Evolutionary conservation across 1,139 yeast species (phyloP), one percentile per base, ranked within the genome.

Genomic region (Geotrichum candidum): DNA sequence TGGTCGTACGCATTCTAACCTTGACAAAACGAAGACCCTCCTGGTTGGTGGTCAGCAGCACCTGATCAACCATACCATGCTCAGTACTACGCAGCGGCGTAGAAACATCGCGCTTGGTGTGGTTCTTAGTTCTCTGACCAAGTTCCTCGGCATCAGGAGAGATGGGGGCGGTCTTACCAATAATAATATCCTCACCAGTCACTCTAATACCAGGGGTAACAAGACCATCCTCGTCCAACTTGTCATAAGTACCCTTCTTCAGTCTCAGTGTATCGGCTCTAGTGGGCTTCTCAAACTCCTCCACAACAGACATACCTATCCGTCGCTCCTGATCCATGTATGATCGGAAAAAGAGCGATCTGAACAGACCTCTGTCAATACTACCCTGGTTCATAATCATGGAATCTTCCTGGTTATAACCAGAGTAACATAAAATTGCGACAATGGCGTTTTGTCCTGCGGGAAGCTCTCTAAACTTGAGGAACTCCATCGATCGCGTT

Each of bases 401-500:
- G 56, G 99, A 95, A 88, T 94, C 99, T 88, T 94, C 99, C 82
- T 94, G 99, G 77, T 94, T 94, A 78, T 94, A 94, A 74, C 99
- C 99, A 54, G 96, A 89, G 78, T 94, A 94, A 83, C 99, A 95
- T 53, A 96, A 84, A 82, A 94, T 94, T 51, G 99, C 99, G 57
- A 94, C 99, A 76, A 94, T 86, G 50, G 99, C 99, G 74, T 94
- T 94, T 79, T 94, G 99, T 64, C 99, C 99, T 61, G 99, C 99
- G 57, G 99, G 99, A 68, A 94, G 82, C 76, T 95, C 99, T 80
- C 99, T 84, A 80, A 94, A 94, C 77, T 94, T 94, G 79, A 94
- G 82, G 74, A 88, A 90, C 76, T 95, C 99, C 99, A 94, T 94
- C 1, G 98, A 86, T 77, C 98, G 86, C n/a, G 99, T 94, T 45